Evolutionary conservation across 371 early-diverging fungal genomes (phyloP), one percentile per base, ranked within the genome.

Genomic region (Lichtheimia ramosa): DNA sequence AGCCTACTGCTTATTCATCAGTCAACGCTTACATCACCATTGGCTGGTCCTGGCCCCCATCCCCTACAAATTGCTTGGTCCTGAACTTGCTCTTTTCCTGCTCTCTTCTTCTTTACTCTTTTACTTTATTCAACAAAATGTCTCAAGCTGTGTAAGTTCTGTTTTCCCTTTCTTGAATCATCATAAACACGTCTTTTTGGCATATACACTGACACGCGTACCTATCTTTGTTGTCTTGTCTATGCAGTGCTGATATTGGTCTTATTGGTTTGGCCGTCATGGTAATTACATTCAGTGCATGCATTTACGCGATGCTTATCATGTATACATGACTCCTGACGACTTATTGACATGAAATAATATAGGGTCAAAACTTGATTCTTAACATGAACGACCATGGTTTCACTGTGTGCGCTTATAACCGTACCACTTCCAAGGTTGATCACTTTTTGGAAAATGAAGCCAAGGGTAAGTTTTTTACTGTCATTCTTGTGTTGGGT

Each of bases 201-300:
- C 42, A 41, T 27, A 10, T 8, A 23, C 43, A 54, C 54, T 54
- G 20, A 43, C 24, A 16, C 56, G 28, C 15, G 18, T 54, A n/a
- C n/a, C 13, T 20, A 4, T 20, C 21, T 18, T 23, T n/a, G n/a
- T 18, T 55, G 23, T 42, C 3, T 56, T 46, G 21, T 0, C n/a
- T 23, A 43, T 39, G 13, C 27, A 93, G 94, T 80, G 97, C 94
- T 85, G 98, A 99, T 81, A 93, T 99, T 71, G 99, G 99, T 76
- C 91, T 99, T 68, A 97, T 99, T 74, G 99, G 99, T 73, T 85
- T 99, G 78, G 99, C 99, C 76, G 98, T 98, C 71, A 99, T 99
- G 99, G 96, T 96, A 88, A 63, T 75, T 66, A 15, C 10, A 34
- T 34, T 6, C 34, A 8, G 2, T 34, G 34, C 34, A 34, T 34